Evolutionary conservation across 2,329 filamentous ascomycete genomes (phyloP).

Genomic region (Aspergillus spinulosporus): DNA sequence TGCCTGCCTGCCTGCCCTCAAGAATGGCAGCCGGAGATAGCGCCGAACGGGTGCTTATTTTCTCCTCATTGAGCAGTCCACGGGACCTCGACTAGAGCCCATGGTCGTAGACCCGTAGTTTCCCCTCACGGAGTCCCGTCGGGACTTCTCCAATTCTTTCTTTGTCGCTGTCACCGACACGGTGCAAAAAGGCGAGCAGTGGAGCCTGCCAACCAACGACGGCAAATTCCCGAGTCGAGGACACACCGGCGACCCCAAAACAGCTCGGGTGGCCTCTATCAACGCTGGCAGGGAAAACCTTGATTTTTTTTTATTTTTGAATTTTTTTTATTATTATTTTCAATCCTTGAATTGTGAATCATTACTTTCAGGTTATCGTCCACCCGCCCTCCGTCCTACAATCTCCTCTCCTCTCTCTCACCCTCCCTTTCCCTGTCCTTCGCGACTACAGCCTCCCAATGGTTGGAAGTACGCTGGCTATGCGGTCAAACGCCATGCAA

Average conservation of each 20-base stretch:
- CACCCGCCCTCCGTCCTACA: constrained; percentile 5
- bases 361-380: neutral
- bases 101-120: neutral
- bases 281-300: constrained; percentile 14
- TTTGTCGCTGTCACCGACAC: neutral
- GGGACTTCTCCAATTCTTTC: constrained; percentile 2
- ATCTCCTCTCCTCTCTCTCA: constrained; percentile 13
- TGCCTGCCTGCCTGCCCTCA: neutral
- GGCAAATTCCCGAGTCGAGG: constrained; percentile 15
- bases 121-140: constrained; percentile 6
- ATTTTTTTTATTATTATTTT: constrained; percentile 8
- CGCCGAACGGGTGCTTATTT: constrained; percentile 6
- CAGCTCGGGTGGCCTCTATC: constrained; percentile 24
- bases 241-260: constrained; percentile 42
- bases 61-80: constrained; percentile 19
- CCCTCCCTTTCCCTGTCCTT: constrained; percentile 16
- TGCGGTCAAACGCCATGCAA: constrained; percentile 36
- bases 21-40: neutral
- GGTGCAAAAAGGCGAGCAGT: neutral
- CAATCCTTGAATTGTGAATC: constrained; percentile 14
- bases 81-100: too few species aligned
- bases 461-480: constrained; percentile 38
- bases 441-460: constrained; percentile 31
- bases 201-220: constrained; percentile 6
- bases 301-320: constrained; percentile 13